Base-by-base conservation (phyloP, 345 rosid species). In the Gossypium australe region DNA sequence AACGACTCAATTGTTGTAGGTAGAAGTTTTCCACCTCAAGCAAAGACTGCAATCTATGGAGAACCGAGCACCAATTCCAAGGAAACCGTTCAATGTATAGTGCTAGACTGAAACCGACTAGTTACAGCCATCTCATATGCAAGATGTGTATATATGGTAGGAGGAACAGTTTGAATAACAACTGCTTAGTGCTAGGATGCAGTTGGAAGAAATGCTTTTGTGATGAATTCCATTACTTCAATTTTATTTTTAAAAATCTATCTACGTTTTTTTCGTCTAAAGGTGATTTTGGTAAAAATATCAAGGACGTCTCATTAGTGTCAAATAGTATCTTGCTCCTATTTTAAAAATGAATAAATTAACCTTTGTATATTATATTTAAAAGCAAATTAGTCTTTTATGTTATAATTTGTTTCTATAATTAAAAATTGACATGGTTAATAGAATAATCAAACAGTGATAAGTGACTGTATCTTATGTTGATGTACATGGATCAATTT, bases 11-110 rank as follows among this genome's bases (percentile, higher is more conserved):
- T 34, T 34, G 41, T 34, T 75, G 74, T 82, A 94, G 98, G 96
- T 94, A 43, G 98, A 91, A 86, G 99, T 93, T 85, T 95, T 95
- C 81, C 99, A 93, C 81, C 96, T 95, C 71, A 95, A 95, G 78
- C 98, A 95, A 71, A 89, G 99, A 73, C 78, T 91, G 81, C 99
- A 95, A 53, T 89, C 97, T 11, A 66, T 90, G 87, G 99, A 95
- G 81, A 89, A 85, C 82, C 86, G 96, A 74, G 90, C 87, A 20
- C 87, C 86, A 11, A 91, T 96, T 11, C 90, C 97, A 0, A 85
- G 97, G 82, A 93, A 94, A 76, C 88, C 88, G 14, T 92, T 85
- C 82, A 91, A 86, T 17, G 89, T 88, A 71, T 89, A 85, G 64
- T 11, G 10, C 24, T 9, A 11, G 71, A 22, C 14, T 11, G 22